These are phyloP conservation scores for Suillus alpinus DNA, from an alignment of 768 basidiomycete genomes.

Conservation along the genomic window DNA sequence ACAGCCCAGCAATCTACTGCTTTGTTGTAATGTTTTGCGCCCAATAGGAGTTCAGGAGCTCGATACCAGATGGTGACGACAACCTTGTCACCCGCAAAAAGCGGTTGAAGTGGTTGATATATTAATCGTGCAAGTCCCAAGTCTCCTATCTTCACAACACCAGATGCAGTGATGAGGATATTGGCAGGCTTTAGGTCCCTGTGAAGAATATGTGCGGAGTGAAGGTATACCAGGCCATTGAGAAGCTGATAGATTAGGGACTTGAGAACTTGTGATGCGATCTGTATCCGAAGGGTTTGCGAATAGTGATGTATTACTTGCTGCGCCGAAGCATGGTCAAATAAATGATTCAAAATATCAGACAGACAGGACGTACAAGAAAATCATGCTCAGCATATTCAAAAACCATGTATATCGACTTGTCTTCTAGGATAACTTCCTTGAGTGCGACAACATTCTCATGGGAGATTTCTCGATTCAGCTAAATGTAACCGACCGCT, in stretches of 20 bases:
- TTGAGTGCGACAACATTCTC: constrained; percentile 89
- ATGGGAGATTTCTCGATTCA: constrained; percentile 87
- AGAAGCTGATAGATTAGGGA: constrained; percentile 92
- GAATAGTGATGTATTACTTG: constrained; percentile 99
- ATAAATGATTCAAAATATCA: neutral
- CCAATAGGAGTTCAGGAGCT: constrained; percentile 92
- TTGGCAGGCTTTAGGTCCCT: constrained; percentile 99
- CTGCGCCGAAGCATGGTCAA: constrained; percentile 35
- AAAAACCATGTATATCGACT: constrained; percentile 99
- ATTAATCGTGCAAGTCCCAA: constrained; percentile 90
- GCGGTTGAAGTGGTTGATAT: constrained; percentile 85
- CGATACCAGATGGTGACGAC: constrained; percentile 99
- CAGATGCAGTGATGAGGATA: constrained; percentile 87
- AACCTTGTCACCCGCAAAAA: constrained; percentile 95
- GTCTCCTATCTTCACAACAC: constrained; percentile 98
- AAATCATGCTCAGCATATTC: constrained; percentile 99
- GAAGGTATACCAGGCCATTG: constrained; percentile 92
- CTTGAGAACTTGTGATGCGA: constrained; percentile 80
- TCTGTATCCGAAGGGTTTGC: constrained; percentile 76
- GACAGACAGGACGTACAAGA: constrained; percentile 54
- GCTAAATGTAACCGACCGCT: constrained; percentile 36
- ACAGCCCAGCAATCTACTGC: constrained; percentile 98
- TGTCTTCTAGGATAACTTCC: constrained; percentile 96
- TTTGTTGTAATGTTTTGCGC: constrained; percentile 96
- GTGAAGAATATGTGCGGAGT: constrained; percentile 92